Evolutionary conservation across 352 stramenopile species (phyloP).

Genomic region (Pythium rhizo-oryzae): DNA sequence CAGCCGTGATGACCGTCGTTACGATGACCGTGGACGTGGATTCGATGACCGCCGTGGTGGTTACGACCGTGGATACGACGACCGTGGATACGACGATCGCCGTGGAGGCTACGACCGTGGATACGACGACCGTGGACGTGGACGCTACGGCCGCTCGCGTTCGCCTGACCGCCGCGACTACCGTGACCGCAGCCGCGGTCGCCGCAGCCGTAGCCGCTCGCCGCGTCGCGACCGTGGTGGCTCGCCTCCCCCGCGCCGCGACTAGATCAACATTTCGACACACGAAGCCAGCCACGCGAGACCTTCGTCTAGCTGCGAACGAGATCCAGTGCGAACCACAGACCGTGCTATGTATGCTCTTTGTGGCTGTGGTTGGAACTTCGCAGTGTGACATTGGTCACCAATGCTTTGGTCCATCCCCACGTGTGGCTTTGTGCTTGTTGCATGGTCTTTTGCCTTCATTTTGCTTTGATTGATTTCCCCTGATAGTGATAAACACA

Average conservation of each 20-base stretch:
- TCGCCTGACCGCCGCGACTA: constrained; percentile 35
- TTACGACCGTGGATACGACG: constrained; percentile 32
- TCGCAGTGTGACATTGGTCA: not conserved
- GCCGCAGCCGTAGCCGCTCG: constrained; percentile 49
- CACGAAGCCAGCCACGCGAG: constrained; percentile 1
- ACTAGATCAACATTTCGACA: constrained; percentile 36
- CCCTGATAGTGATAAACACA: constrained; percentile 19
- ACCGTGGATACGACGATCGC: constrained; percentile 34
- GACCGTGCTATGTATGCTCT: constrained; percentile 17
- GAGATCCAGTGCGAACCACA: constrained; percentile 14
- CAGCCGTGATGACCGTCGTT: constrained; percentile 19
- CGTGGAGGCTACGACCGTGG: constrained; percentile 26
- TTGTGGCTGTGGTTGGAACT: constrained; percentile 11
- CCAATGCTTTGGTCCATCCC: not conserved
- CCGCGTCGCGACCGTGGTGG: constrained; percentile 38
- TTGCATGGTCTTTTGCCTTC: constrained; percentile 18
- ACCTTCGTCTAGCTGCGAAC: not conserved
- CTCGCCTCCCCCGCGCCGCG: constrained; percentile 45
- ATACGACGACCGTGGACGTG: constrained; percentile 33
- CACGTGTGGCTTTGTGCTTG: constrained; percentile 18
- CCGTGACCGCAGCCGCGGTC: constrained; percentile 44
- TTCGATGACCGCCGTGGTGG: constrained; percentile 33
- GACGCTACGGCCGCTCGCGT: constrained; percentile 25
- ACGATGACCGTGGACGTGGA: constrained; percentile 30
- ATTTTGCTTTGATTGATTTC: constrained; percentile 16